Evolutionary conservation across 2,329 filamentous ascomycete species (phyloP).

Genomic region (Neocucurbitaria cava): DNA sequence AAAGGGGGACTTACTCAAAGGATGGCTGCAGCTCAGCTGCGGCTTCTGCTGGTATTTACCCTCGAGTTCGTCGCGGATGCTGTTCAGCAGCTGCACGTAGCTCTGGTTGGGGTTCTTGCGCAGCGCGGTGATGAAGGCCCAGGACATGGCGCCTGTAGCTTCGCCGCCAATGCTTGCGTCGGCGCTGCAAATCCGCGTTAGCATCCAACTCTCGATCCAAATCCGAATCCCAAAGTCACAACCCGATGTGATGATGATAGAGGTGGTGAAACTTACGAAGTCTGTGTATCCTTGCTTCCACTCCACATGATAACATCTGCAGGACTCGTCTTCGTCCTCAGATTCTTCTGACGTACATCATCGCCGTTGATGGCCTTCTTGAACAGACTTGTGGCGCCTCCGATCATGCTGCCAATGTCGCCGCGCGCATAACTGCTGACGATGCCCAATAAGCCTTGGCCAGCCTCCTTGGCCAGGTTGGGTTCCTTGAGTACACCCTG

Average conservation of each 20-base stretch:
- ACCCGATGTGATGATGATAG: too few relatives aligned
- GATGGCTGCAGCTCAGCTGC: constrained; percentile 94
- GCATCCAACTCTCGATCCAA: too few relatives aligned
- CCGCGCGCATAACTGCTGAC: constrained; percentile 82
- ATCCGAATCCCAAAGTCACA: too few relatives aligned
- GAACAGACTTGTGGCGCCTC: constrained; percentile 80
- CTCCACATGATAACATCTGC: constrained; percentile 99
- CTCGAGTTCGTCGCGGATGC: constrained; percentile 86
- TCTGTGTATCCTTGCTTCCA: constrained; percentile 94
- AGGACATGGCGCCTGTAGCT: constrained; percentile 97
- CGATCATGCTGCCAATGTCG: constrained; percentile 82
- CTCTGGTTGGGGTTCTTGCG: constrained; percentile 95
- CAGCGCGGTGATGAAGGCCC: constrained; percentile 90
- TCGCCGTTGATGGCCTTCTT: constrained; percentile 87
- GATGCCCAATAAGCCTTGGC: constrained; percentile 72
- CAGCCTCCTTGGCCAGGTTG: constrained; percentile 80
- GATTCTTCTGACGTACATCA: constrained; percentile 77
- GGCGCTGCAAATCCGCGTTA: constrained; percentile 61
- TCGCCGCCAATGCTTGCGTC: constrained; percentile 88
- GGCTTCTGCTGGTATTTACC: constrained; percentile 93
- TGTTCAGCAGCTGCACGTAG: constrained; percentile 95
- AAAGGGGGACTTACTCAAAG: constrained; percentile 77
- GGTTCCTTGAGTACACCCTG: constrained; percentile 82
- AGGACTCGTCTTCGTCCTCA: constrained; percentile 88
- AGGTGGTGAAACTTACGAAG: constrained; percentile 73